phyloP scores from a whole-genome alignment of 2,329 filamentous ascomycete species.

The Aspergillus hiratsukae region DNA sequence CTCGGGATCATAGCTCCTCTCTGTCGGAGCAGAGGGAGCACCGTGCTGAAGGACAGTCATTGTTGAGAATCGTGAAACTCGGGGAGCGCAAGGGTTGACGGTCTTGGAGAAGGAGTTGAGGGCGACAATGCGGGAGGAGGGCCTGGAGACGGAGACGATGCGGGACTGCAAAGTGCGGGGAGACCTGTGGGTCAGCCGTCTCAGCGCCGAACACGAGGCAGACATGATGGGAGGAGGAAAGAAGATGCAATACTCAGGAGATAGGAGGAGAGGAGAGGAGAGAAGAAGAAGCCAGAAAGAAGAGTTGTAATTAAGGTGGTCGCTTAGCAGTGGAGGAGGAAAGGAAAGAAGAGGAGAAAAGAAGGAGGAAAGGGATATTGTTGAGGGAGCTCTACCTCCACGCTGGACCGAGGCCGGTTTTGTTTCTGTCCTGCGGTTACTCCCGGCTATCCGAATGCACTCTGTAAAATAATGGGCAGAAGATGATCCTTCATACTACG shows the following conservation, averaged over 20 bases:
- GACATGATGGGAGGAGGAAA: conserved; percentile 30
- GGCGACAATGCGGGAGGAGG: conserved; percentile 15
- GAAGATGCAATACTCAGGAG: conserved; percentile 15
- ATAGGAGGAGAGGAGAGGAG: conserved; percentile 8
- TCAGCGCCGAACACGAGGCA: conserved; percentile 37
- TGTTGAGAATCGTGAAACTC: conserved; percentile 38
- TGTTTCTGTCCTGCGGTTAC: neutral
- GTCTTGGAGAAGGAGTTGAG: conserved; percentile 11
- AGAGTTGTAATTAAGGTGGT: conserved; percentile 18
- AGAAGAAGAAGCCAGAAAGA: conserved; percentile 3
- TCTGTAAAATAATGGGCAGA: neutral
- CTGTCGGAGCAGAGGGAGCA: conserved; percentile 30
- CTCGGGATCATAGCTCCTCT: conserved; percentile 75
- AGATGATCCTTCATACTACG: neutral
- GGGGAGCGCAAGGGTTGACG: conserved; percentile 17
- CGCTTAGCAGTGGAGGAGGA: conserved; percentile 13
- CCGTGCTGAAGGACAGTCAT: conserved; percentile 38
- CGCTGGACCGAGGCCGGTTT: conserved; percentile 3
- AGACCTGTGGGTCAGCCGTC: conserved; percentile 39
- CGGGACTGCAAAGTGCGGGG: conserved; percentile 45
- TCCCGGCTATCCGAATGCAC: conserved; percentile 1
- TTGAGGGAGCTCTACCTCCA: conserved; percentile 2
- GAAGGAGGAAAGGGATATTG: neutral
- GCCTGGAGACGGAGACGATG: conserved; percentile 39
- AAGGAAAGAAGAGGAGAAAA: neutral